Base-by-base conservation (phyloP, 345 rosid species). In the Lagerstroemia speciosa region DNA sequence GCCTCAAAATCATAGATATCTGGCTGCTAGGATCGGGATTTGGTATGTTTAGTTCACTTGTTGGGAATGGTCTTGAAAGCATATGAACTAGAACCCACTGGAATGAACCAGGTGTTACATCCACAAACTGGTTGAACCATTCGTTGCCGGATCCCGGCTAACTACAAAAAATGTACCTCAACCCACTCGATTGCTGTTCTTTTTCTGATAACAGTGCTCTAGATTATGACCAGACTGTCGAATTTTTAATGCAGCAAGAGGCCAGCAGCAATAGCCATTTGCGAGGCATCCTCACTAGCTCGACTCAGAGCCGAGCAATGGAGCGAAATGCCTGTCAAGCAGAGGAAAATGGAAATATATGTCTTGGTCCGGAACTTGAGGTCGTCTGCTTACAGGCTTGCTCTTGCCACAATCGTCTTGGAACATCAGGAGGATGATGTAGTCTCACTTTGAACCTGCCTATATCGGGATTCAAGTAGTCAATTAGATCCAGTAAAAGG, bases 361-460 rank as follows among this genome's bases (percentile, higher is more conserved):
- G 90, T 93, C 36, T 83, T 91, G 55, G 94, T 86, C 12, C 81
- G 94, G 76, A 93, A 87, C 78, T 58, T 87, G 69, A 87, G 96
- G 78, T 91, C 98, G 55, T 81, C 89, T 22, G 89, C 96, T 3
- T 91, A 79, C 69, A 82, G 98, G 76, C 92, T 91, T 15, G 96
- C 86, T 36, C 87, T 85, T 53, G 98, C 92, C 71, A 73, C 89
- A 27, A 70, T 91, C 66, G 77, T 83, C 66, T 83, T 91, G 46
- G 97, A 93, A 77, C 85, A 78, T 72, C 85, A 82, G 67, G 86
- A 75, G 69, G 68, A 68, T 14, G 93, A 90, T 67, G 68, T 85
- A 30, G 73, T 61, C 36, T 85, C 79, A 82, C 40, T 90, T 71
- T 90, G 46, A 76, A 77, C 40, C 58, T 62, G 72, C 43, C 12